A percentile compares a stretch with the other conserved stretches of the same genome.
Evolutionary conservation across 352 stramenopile genomes (phyloP).

Genomic region (Phytopythium oedochilum): DNA sequence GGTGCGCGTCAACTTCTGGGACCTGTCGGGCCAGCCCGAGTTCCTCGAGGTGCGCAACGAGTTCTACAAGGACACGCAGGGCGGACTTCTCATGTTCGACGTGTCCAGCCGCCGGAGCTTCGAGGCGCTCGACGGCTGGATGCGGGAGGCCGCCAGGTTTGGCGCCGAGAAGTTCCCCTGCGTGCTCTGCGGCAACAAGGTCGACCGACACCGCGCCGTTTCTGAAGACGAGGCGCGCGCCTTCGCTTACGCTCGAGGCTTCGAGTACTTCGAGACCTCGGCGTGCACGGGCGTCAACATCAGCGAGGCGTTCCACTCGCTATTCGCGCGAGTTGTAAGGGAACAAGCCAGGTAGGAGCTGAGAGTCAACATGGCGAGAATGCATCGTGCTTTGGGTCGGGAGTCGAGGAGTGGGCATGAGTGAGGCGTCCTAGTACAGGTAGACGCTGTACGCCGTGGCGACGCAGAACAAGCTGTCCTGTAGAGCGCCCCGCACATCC

Average conservation of each 20-base stretch:
- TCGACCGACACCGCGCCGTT: constrained; percentile 73
- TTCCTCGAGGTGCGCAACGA: constrained; percentile 96
- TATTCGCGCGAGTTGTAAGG: constrained; percentile 68
- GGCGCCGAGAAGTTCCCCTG: constrained; percentile 84
- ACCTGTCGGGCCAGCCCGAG: constrained; percentile 88
- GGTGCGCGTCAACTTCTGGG: constrained; percentile 94
- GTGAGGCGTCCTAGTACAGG: constrained; percentile 51
- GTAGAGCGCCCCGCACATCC: too few relatives aligned
- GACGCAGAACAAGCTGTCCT: constrained; percentile 89
- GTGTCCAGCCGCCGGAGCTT: constrained; percentile 75
- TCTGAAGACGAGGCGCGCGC: constrained; percentile 69
- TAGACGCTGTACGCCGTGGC: constrained; percentile 87
- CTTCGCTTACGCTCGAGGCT: constrained; percentile 74
- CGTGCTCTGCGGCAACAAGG: constrained; percentile 91
- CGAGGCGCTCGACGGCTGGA: constrained; percentile 83
- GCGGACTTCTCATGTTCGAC: constrained; percentile 75
- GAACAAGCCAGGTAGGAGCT: background rate
- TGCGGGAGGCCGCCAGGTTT: constrained; percentile 87
- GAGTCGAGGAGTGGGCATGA: background rate
- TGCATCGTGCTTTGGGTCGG: background rate
- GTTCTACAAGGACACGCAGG: constrained; percentile 95
- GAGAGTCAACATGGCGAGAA: background rate
- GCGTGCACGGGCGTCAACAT: constrained; percentile 86
- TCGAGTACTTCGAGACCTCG: constrained; percentile 92
- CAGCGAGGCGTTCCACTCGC: constrained; percentile 75